Evolutionary conservation across 2,329 filamentous ascomycete species (phyloP), one percentile per base, ranked within the genome.

Genomic region (Madurella fahalii): DNA sequence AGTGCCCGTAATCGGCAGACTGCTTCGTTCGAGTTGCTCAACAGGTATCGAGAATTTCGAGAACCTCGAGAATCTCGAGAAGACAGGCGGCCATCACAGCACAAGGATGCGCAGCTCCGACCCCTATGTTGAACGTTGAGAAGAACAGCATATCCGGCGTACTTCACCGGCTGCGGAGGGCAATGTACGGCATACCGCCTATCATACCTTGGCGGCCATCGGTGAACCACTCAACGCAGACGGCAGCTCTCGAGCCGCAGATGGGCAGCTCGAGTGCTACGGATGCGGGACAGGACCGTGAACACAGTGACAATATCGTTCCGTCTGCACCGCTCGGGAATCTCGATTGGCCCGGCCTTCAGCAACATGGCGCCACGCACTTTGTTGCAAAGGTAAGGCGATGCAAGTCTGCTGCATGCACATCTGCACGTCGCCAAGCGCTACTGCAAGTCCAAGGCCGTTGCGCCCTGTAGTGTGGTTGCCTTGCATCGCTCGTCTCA

Each of bases 111-210:
- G 25, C 25, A 25, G 7, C 25, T 25, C 25, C 25, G 25, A 25
- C 25, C 25, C 25, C 25, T 25, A 25, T 5, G 34, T 15, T 37
- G 9, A 4, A 37, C 11, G 9, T 15, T 37, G 9, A 4, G 34
- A 9, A 37, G 34, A 15, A 11, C 34, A 37, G 34, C 17, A 39
- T 37, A 20, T 15, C 25, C 30, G 44, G 18, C 16, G 45, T 32
- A 39, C 40, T 37, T 56, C 53, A 56, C 53, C 53, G 53, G 53
- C 53, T 56, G 53, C 53, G 52, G 32, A 16, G 9, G 31, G 47
- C 42, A 52, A 43, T 40, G 53, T 37, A 56, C 50, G 45, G 20
- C 49, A 52, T 40, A 9, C 37, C 42, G 39, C 43, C 43, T 42
- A 39, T 50, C 12, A 20, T 18, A 47, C 52, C 34, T 15, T 31